phyloP scores from a whole-genome alignment of 2,329 filamentous ascomycete species.

The Alternaria gaisen region DNA sequence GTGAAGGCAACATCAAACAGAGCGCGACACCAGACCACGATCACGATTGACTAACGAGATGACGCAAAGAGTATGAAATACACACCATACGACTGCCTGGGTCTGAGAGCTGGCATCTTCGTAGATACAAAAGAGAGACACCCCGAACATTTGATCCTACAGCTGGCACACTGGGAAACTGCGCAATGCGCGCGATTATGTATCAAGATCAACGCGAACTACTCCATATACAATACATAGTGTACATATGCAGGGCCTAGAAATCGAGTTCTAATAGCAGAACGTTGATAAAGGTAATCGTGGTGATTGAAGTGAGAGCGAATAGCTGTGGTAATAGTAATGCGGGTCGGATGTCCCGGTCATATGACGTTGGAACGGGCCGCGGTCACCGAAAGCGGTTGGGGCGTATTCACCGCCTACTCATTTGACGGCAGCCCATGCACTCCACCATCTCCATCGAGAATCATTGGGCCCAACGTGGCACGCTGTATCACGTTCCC shows the following conservation, averaged over 20 bases:
- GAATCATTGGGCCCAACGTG: constrained; percentile 47
- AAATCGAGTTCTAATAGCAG: not conserved
- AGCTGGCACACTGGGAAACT: not conserved
- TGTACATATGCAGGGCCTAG: not conserved
- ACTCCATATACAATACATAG: not conserved
- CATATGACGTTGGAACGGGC: constrained; percentile 29
- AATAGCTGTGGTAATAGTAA: not conserved
- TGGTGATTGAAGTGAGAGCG: not conserved
- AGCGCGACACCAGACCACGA: not conserved
- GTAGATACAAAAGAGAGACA: not conserved
- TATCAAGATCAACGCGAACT: not conserved
- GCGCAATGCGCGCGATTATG: not conserved
- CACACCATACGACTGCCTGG: not conserved
- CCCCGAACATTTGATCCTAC: not conserved
- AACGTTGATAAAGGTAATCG: not conserved
- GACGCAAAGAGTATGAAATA: not conserved
- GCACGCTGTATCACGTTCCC: constrained; percentile 41
- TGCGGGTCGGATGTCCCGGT: constrained; percentile 10
- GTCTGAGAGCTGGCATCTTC: constrained; percentile 9
- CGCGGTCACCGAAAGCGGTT: constrained; percentile 41
- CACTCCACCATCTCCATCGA: constrained; percentile 30
- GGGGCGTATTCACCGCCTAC: constrained; percentile 38
- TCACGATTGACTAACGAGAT: not conserved
- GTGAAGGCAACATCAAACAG: not conserved
- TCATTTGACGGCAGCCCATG: constrained; percentile 36